A percentile compares a stretch with the other conserved stretches of the same genome.
phyloP scores from a whole-genome alignment of 495 filamentous ascomycete genomes.

The Letharia columbiana region DNA sequence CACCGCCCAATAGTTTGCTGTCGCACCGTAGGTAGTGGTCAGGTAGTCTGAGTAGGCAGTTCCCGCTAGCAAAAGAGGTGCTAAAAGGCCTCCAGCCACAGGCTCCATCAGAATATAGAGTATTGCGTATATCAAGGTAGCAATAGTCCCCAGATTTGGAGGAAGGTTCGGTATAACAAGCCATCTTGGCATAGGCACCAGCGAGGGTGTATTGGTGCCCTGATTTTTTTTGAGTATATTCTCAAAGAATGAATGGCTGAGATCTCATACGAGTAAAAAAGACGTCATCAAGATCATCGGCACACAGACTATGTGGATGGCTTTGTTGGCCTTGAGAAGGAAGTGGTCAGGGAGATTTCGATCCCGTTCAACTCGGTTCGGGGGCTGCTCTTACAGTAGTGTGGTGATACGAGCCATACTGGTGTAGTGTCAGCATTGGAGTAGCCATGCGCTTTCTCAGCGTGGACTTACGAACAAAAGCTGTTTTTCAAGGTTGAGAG shows the following conservation, averaged over 20 bases:
- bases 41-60: conserved; percentile 71
- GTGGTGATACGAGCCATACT: conserved; percentile 96
- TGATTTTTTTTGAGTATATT: conserved; percentile 27
- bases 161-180: conserved; percentile 68
- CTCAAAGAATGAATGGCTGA: background rate
- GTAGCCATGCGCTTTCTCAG: background rate
- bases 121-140: conserved; percentile 58
- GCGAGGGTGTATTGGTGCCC: conserved; percentile 66
- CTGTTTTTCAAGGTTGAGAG: conserved; percentile 71
- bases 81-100: conserved; percentile 68
- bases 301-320: conserved; percentile 85
- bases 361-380: conserved; percentile 7
- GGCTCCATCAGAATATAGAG: conserved; percentile 92
- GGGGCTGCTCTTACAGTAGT: conserved; percentile 49
- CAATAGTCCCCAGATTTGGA: conserved; percentile 70
- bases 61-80: conserved; percentile 61
- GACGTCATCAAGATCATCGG: conserved; percentile 72
- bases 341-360: conserved; percentile 16
- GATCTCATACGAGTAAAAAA: conserved; percentile 61
- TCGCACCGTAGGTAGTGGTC: conserved; percentile 52
- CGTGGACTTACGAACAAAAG: conserved; percentile 59
- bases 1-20: conserved; percentile 61
- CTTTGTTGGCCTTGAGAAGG: conserved; percentile 57
- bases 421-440: conserved; percentile 24
- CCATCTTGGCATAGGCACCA: conserved; percentile 62